Percentiles rank a stretch among this genome's conserved stretches.
Evolutionary conservation across 2,329 filamentous ascomycete genomes (phyloP).

Genomic region (Aspergillus viridinutans): DNA sequence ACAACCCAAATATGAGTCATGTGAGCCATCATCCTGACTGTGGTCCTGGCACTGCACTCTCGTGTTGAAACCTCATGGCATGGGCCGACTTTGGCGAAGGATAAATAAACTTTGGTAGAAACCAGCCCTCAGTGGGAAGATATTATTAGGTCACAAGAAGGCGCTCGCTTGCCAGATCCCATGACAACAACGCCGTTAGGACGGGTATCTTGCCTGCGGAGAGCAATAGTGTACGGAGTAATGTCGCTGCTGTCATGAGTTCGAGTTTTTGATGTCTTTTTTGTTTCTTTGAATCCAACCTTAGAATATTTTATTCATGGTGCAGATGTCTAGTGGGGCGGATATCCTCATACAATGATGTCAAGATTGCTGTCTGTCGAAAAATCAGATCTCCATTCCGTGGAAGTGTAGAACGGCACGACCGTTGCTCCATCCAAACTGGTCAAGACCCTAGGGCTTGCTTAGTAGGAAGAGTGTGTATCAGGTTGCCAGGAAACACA

Average conservation of each 20-base stretch:
- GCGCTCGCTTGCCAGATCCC: not conserved
- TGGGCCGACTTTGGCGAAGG: not conserved
- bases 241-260: not conserved
- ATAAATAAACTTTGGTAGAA: slow-evolving; percentile 6
- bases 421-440: too few species aligned
- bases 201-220: not conserved
- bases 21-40: not conserved
- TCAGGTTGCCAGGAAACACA: too few species aligned
- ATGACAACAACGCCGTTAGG: not conserved
- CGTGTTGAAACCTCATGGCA: not conserved
- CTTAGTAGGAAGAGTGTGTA: too few species aligned
- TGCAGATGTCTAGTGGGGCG: not conserved
- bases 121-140: not conserved
- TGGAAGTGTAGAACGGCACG: not conserved
- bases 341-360: not conserved
- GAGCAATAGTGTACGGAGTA: not conserved
- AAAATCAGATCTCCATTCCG: not conserved
- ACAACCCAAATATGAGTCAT: not conserved
- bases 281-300: not conserved
- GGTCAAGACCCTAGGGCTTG: too few species aligned
- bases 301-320: not conserved
- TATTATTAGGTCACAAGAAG: not conserved
- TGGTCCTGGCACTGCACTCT: not conserved
- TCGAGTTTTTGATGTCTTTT: not conserved
- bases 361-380: not conserved